Conservation (phyloP, 495 filamentous ascomycete genomes). For the Xylaria flabelliformis region DNA sequence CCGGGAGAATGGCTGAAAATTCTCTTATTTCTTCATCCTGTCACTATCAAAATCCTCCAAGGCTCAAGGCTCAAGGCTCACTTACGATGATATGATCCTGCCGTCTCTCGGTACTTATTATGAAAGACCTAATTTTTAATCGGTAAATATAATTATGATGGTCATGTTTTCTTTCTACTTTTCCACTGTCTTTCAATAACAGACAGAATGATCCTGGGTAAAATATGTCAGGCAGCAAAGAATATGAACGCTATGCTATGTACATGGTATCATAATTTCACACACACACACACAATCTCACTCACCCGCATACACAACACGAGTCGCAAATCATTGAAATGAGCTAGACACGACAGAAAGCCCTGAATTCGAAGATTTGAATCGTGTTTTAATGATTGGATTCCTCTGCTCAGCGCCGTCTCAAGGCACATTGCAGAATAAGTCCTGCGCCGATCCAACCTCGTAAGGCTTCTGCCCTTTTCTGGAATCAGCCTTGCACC, state of each 20-base stretch:
- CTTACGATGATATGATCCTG: background rate
- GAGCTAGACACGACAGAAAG: slow-evolving; percentile 14
- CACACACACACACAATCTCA: slow-evolving; percentile 12
- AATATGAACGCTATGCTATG: slow-evolving; percentile 26
- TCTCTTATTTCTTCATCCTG: background rate
- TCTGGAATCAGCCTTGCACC: slow-evolving; percentile 40
- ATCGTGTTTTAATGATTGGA: too few relatives aligned
- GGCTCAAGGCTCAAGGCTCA: background rate
- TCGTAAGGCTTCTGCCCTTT: slow-evolving; percentile 34
- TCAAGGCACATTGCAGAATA: slow-evolving; percentile 37
- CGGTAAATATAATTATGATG: background rate
- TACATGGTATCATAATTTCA: slow-evolving; percentile 30
- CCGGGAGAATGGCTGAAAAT: background rate
- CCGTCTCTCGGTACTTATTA: background rate
- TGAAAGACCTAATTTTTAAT: background rate
- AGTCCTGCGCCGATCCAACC: slow-evolving; percentile 37
- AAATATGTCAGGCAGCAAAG: background rate
- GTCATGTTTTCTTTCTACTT: background rate
- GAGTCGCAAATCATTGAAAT: slow-evolving; percentile 15
- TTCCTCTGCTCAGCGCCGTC: background rate
- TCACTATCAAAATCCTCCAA: background rate
- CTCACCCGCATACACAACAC: slow-evolving; percentile 11
- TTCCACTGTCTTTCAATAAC: background rate
- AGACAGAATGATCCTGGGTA: background rate
- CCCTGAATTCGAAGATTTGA: too few relatives aligned